Base-by-base conservation (phyloP, 2,329 filamentous ascomycete species). In the Bipolaris bicolor region DNA sequence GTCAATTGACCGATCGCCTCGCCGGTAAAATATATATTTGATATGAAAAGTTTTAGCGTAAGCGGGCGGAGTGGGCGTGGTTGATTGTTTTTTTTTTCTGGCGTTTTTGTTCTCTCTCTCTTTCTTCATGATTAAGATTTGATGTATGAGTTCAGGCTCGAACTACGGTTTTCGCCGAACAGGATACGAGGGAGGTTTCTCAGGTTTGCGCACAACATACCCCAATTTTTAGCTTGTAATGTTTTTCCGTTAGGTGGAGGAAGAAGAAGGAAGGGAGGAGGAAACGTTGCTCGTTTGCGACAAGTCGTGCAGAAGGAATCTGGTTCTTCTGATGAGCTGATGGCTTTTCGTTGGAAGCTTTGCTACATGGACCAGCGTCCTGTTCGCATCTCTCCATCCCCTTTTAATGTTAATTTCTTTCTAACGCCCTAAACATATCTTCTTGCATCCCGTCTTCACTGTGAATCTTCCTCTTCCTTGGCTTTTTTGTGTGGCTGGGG, bases 1-100 rank as follows among this genome's bases (percentile, higher is more conserved):
- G 55, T 57, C 55, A 1, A 57, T 57, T 16, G 54, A 57, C 37
- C 34, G 54, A 20, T 51, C 49, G 15, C 43, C 49, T 5, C 49
- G 49, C 3, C 44, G 39, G 36, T 57, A 49, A 29, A 13, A 20
- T 18, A 13, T 3, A n/a, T 29, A 7, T 11, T 16, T 16, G n/a
- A 16, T 29, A 16, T 29, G 20, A 37, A 39, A 39, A 26, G 9
- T 11, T 31, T 31, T 24, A 39, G 16, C 33, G n/a, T 39, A 16
- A 13, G 10, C 20, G 33, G 7, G 4, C 24, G 24, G 24, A 24
- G n/a, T n/a, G 20, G 3, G 20, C 20, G 20, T 20, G 20, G 20
- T 20, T 36, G 15, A 7, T 48, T 26, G 3, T 18, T 24, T 18
- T 31, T 31, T 18, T 24, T 18, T 31, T 31, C n/a, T 22, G 22